A percentile compares a stretch with the other conserved stretches of the same genome.
Evolutionary conservation across 2,329 filamentous ascomycete genomes (phyloP).

Genomic region (Orbilia ellipsospora): DNA sequence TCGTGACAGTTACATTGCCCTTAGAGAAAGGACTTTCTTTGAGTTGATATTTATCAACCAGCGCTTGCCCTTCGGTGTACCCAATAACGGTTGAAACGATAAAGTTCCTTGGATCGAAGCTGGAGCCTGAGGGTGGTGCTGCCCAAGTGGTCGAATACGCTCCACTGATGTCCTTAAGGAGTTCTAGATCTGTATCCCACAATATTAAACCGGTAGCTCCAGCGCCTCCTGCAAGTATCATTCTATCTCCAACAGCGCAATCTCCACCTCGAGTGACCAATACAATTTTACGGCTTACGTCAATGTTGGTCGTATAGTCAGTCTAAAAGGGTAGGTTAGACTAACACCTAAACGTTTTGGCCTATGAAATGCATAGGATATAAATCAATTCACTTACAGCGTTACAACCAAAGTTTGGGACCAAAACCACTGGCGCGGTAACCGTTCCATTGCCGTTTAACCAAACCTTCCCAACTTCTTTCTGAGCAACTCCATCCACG

Average conservation of each 20-base stretch:
- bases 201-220: constrained; percentile 66
- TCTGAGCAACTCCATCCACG: constrained; percentile 3
- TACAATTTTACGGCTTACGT: constrained; percentile 69
- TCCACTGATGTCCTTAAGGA: constrained; percentile 57
- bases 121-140: constrained; percentile 68
- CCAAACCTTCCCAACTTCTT: constrained; percentile 5
- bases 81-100: not conserved
- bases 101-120: constrained; percentile 62
- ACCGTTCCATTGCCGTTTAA: constrained; percentile 61
- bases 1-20: constrained; percentile 56
- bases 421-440: constrained; percentile 64
- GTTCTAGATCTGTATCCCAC: constrained; percentile 22
- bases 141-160: constrained; percentile 66
- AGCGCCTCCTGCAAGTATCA: constrained; percentile 68
- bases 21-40: constrained; percentile 17
- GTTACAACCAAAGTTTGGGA: constrained; percentile 68
- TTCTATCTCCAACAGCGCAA: constrained; percentile 71
- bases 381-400: constrained; percentile 51
- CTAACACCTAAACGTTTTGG: not conserved
- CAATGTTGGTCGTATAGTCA: constrained; percentile 64
- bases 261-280: constrained; percentile 70
- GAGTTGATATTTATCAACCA: constrained; percentile 35
- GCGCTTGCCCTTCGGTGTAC: constrained; percentile 60
- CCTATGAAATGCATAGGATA: not conserved
- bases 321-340: constrained; percentile 52